A percentile compares a stretch with the other conserved stretches of the same genome.
Evolutionary conservation across 164 flowering plant genomes (phyloP).

Genomic region (Brasenia schreberi): DNA sequence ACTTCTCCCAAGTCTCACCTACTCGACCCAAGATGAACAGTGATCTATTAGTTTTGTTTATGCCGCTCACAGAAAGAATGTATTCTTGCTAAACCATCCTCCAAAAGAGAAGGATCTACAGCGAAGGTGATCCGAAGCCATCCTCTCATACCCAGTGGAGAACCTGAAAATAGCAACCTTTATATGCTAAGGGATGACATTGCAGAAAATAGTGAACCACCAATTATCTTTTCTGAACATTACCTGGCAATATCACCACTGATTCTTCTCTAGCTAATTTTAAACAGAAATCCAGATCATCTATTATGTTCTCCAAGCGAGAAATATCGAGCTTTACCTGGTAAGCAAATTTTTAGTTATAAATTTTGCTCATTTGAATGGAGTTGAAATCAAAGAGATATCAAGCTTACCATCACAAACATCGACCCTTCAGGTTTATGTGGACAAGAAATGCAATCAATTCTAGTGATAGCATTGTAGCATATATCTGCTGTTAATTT

Average conservation of each 20-base stretch:
- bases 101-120: constrained; percentile 42
- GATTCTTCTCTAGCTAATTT: constrained; percentile 76
- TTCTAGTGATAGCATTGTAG: constrained; percentile 30
- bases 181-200: not conserved
- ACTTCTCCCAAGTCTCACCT: not conserved
- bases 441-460: constrained; percentile 12
- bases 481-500: constrained; percentile 41
- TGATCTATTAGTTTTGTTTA: constrained; percentile 4
- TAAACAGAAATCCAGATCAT: constrained; percentile 76
- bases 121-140: constrained; percentile 83
- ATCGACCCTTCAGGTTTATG: constrained; percentile 63
- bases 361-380: too few species aligned
- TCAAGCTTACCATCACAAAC: constrained; percentile 59
- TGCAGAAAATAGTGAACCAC: not conserved
- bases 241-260: constrained; percentile 72
- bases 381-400: not conserved
- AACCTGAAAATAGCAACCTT: constrained; percentile 11
- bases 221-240: not conserved
- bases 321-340: constrained; percentile 55
- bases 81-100: constrained; percentile 46
- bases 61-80: constrained; percentile 55
- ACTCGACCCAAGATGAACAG: not conserved
- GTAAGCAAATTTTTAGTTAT: not conserved
- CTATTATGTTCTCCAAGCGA: constrained; percentile 38
- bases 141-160: constrained; percentile 20